Evolutionary conservation across 1,284 basidiomycete genomes (phyloP).

Genomic region (Cryptococcus sp.): DNA sequence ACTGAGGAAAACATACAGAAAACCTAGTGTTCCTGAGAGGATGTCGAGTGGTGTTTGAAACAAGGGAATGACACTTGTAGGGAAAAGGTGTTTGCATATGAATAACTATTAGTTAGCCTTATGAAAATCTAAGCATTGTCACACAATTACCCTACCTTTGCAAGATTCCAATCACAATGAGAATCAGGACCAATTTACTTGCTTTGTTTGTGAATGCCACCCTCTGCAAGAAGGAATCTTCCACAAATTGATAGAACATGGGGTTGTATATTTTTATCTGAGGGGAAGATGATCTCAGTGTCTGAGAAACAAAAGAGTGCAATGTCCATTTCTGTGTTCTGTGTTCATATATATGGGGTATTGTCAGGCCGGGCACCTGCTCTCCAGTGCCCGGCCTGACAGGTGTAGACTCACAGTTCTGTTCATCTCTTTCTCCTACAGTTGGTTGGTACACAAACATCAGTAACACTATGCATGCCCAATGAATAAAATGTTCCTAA

Average conservation of each 20-base stretch:
- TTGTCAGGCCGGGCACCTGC: too few relatives aligned
- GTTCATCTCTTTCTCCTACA: slow-evolving; percentile 29
- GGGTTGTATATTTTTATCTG: slow-evolving; percentile 32
- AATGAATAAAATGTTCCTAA: neutral
- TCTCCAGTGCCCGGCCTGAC: too few relatives aligned
- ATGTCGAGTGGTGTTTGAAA: slow-evolving; percentile 30
- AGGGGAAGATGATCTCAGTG: neutral
- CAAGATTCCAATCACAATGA: slow-evolving; percentile 24
- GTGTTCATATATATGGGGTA: too few relatives aligned
- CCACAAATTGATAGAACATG: slow-evolving; percentile 28
- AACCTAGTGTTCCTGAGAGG: slow-evolving; percentile 20
- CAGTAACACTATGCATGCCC: too few relatives aligned
- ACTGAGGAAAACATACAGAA: slow-evolving; percentile 29
- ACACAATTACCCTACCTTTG: slow-evolving; percentile 25
- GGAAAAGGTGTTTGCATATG: neutral
- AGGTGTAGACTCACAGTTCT: slow-evolving; percentile 15
- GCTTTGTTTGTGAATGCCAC: slow-evolving; percentile 20
- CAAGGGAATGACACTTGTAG: slow-evolving; percentile 28
- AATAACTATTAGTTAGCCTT: neutral
- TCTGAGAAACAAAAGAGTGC: neutral
- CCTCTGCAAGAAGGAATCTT: slow-evolving; percentile 21
- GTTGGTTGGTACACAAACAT: neutral
- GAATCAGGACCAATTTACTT: slow-evolving; percentile 26
- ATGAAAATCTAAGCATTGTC: neutral
- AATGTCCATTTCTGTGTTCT: too few relatives aligned